These are phyloP conservation scores for Periglandula ipomoeae DNA, from an alignment of 2,329 filamentous ascomycete genomes.

Conservation along the genomic window DNA sequence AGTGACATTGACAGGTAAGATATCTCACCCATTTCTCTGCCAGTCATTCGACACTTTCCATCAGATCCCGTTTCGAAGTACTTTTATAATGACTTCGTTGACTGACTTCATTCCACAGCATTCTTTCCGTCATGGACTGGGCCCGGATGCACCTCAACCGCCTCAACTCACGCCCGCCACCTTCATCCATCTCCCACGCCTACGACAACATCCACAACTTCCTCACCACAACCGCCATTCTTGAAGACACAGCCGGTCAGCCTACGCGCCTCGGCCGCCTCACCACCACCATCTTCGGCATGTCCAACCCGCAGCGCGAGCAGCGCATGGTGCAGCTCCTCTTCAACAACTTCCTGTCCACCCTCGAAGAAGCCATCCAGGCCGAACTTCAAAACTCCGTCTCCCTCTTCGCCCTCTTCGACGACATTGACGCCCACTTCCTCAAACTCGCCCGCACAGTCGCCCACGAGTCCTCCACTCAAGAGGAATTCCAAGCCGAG, in stretches of 20 bases:
- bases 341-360: slow-evolving; percentile 72
- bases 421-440: slow-evolving; percentile 84
- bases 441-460: slow-evolving; percentile 79
- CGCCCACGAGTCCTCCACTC: slow-evolving; percentile 70
- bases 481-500: slow-evolving; percentile 73
- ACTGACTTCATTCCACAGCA: too few relatives aligned
- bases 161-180: slow-evolving; percentile 51
- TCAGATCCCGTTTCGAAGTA: too few relatives aligned
- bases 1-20: slow-evolving; percentile 75
- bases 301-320: slow-evolving; percentile 72
- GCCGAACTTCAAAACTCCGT: slow-evolving; percentile 74
- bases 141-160: slow-evolving; percentile 74
- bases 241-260: slow-evolving; percentile 42
- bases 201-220: slow-evolving; percentile 79
- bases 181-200: slow-evolving; percentile 51
- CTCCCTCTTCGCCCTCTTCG: slow-evolving; percentile 79
- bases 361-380: slow-evolving; percentile 82
- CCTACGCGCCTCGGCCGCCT: slow-evolving; percentile 62
- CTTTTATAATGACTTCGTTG: too few relatives aligned
- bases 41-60: too few relatives aligned
- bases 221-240: slow-evolving; percentile 54
- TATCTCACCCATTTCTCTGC: background rate
- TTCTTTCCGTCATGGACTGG: slow-evolving; percentile 95
- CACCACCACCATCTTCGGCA: slow-evolving; percentile 66
- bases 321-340: slow-evolving; percentile 74